Evolutionary conservation across 2,329 filamentous ascomycete genomes (phyloP).

Genomic region (Fusarium avenaceum): DNA sequence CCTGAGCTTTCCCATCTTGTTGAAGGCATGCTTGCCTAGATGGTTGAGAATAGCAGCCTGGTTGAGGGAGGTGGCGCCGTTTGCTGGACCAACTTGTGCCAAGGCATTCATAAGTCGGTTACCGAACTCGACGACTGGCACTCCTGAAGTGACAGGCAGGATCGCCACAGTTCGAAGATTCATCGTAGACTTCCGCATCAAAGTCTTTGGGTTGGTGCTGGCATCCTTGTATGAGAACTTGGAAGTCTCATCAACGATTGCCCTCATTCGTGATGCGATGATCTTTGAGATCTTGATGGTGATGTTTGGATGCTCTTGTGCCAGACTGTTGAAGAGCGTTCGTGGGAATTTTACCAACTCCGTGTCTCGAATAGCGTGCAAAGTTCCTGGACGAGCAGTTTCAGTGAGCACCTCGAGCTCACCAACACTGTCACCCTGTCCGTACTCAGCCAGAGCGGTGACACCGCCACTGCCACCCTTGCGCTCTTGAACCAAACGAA

Average conservation of each 20-base stretch:
- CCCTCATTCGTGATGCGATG: slow-evolving; percentile 93
- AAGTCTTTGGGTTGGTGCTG: slow-evolving; percentile 65
- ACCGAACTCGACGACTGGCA: slow-evolving; percentile 96
- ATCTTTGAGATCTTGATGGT: slow-evolving; percentile 99
- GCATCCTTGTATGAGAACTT: slow-evolving; percentile 75
- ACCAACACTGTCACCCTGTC: slow-evolving; percentile 96
- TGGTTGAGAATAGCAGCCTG: slow-evolving; percentile 96
- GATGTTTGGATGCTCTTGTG: slow-evolving; percentile 96
- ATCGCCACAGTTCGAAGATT: slow-evolving; percentile 95
- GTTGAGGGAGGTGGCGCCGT: slow-evolving; percentile 91
- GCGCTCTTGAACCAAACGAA: slow-evolving; percentile 86
- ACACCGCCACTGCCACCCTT: slow-evolving; percentile 86
- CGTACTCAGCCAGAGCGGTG: slow-evolving; percentile 90
- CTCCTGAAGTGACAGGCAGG: slow-evolving; percentile 88
- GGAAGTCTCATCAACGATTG: slow-evolving; percentile 85
- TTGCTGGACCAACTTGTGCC: slow-evolving; percentile 87
- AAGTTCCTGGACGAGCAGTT: slow-evolving; percentile 86
- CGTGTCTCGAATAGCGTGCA: slow-evolving; percentile 96
- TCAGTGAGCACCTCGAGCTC: slow-evolving; percentile 98
- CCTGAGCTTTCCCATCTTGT: slow-evolving; percentile 96
- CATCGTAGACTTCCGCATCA: slow-evolving; percentile 82
- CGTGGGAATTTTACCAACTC: slow-evolving; percentile 96
- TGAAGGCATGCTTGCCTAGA: slow-evolving; percentile 95
- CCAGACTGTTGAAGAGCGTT: slow-evolving; percentile 96
- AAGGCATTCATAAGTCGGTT: slow-evolving; percentile 88